A percentile compares a stretch with the other conserved stretches of the same genome.
phyloP scores from a whole-genome alignment of 2,329 filamentous ascomycete species.

The Fusarium xylarioides region DNA sequence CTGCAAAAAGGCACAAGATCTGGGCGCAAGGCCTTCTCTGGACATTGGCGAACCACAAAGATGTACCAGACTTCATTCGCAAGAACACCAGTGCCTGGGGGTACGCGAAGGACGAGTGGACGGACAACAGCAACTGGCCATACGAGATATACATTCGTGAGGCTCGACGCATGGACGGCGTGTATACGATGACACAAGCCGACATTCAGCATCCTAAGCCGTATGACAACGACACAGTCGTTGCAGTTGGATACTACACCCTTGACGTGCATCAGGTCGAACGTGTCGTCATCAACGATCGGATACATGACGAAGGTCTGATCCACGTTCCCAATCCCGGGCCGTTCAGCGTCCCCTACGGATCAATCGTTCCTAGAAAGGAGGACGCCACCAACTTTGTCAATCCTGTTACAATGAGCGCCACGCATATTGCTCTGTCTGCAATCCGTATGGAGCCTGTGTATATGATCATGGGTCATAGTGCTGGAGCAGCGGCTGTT shows the following conservation, averaged over 20 bases:
- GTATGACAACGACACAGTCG: slow-evolving; percentile 2
- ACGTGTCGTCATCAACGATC: slow-evolving; percentile 10
- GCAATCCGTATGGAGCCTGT: slow-evolving; percentile 21
- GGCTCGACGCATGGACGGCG: slow-evolving; percentile 19
- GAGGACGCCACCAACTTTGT: slow-evolving; percentile 19
- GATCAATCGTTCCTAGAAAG: background rate
- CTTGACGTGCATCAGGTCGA: slow-evolving; percentile 27
- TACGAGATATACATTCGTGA: slow-evolving; percentile 29
- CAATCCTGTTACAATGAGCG: slow-evolving; percentile 17
- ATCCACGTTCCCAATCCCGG: slow-evolving; percentile 14
- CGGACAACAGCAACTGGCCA: slow-evolving; percentile 13
- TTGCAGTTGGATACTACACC: slow-evolving; percentile 20
- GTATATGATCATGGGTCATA: slow-evolving; percentile 25
- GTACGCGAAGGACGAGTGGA: slow-evolving; percentile 27
- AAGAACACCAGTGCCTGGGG: background rate
- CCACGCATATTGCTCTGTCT: slow-evolving; percentile 14
- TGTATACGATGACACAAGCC: slow-evolving; percentile 22
- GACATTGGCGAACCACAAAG: slow-evolving; percentile 21
- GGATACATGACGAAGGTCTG: slow-evolving; percentile 17
- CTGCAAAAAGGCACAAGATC: slow-evolving; percentile 1
- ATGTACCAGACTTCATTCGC: slow-evolving; percentile 1
- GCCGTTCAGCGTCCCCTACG: slow-evolving; percentile 17
- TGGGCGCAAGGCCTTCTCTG: slow-evolving; percentile 26
- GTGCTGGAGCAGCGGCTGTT: slow-evolving; percentile 19
- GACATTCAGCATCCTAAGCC: slow-evolving; percentile 12